Evolutionary conservation across 495 filamentous ascomycete genomes (phyloP).

Genomic region (Tuber calosporum): DNA sequence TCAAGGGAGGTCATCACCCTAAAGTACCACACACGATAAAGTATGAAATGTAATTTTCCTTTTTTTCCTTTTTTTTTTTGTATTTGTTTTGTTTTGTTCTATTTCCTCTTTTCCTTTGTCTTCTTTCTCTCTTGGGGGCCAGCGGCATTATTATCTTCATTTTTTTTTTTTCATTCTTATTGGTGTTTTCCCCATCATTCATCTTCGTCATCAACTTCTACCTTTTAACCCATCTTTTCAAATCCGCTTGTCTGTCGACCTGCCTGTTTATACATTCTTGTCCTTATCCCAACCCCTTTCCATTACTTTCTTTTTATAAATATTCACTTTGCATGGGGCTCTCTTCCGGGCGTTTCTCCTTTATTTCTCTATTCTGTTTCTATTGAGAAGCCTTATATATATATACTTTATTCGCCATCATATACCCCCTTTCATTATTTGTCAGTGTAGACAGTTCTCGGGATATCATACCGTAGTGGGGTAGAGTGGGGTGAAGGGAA

Average conservation of each 20-base stretch:
- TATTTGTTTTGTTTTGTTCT: constrained; percentile 8
- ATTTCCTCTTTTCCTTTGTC: constrained; percentile 9
- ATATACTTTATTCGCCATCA: background rate
- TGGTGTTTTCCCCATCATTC: constrained; percentile 11
- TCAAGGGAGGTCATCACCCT: background rate
- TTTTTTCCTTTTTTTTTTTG: no score
- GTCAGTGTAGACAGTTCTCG: background rate
- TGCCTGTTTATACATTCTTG: constrained; percentile 9
- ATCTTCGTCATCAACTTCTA: constrained; percentile 12
- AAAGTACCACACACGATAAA: background rate
- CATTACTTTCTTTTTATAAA: constrained; percentile 11
- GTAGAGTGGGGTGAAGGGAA: background rate
- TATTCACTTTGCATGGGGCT: background rate
- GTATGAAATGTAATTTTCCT: constrained; percentile 15
- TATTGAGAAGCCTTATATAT: constrained; percentile 4
- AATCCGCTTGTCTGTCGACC: background rate
- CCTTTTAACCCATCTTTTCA: constrained; percentile 9
- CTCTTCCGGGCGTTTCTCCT: constrained; percentile 18
- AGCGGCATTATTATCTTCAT: constrained; percentile 2
- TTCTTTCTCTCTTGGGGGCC: background rate
- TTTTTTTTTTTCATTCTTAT: constrained; percentile 21
- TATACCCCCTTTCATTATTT: background rate
- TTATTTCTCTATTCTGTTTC: constrained; percentile 12
- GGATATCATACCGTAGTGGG: background rate
- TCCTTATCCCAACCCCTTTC: constrained; percentile 16